Percentiles rank a stretch among this genome's conserved stretches.
Conservation (phyloP, 352 stramenopile species). For the Globisporangium nunn region DNA sequence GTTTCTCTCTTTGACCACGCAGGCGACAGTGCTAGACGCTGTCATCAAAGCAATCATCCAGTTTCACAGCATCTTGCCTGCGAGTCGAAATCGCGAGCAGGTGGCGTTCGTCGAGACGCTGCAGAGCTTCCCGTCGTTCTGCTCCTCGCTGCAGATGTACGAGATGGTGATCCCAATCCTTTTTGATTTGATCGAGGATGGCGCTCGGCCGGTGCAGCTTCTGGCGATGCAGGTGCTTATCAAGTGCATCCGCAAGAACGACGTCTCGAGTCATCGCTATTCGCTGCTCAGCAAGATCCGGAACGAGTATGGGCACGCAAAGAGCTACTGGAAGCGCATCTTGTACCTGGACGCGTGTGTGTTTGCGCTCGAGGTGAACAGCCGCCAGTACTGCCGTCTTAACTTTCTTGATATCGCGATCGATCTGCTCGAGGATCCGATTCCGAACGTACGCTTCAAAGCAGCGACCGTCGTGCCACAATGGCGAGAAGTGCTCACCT, state of each 20-base stretch:
- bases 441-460: slow-evolving; percentile 76
- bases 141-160: slow-evolving; percentile 17
- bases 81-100: slow-evolving; percentile 65
- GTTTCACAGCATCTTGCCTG: slow-evolving; percentile 61
- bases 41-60: slow-evolving; percentile 61
- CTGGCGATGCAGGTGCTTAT: slow-evolving; percentile 59
- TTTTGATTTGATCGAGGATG: slow-evolving; percentile 74
- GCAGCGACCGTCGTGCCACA: slow-evolving; percentile 50
- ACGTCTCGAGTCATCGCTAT: slow-evolving; percentile 59
- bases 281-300: slow-evolving; percentile 60
- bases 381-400: slow-evolving; percentile 59
- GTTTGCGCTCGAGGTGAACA: slow-evolving; percentile 57
- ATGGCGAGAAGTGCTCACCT: slow-evolving; percentile 53
- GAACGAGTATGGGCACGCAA: slow-evolving; percentile 61
- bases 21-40: slow-evolving; percentile 45
- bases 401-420: slow-evolving; percentile 76
- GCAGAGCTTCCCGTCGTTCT: slow-evolving; percentile 35
- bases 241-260: slow-evolving; percentile 60
- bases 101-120: slow-evolving; percentile 59
- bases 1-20: no score
- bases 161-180: slow-evolving; percentile 56
- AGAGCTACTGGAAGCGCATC: slow-evolving; percentile 72
- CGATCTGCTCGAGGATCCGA: slow-evolving; percentile 62
- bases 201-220: slow-evolving; percentile 63
- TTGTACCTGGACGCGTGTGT: slow-evolving; percentile 67